These are phyloP conservation scores for Salix brachista DNA, from an alignment of 345 rosid genomes.

Conservation along the genomic window DNA sequence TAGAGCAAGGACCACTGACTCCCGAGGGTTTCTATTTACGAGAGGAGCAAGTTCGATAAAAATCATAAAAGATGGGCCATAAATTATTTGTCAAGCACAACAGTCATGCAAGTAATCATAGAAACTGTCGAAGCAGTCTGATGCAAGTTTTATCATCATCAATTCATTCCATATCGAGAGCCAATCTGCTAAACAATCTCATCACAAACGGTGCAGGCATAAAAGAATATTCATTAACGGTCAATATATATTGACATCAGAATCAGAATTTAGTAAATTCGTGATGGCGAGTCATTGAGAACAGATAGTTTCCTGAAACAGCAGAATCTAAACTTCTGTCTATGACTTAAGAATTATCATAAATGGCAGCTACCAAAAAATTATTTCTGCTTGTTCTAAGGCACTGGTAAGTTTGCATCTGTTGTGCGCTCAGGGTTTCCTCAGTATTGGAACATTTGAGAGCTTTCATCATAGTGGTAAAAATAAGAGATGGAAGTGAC, in stretches of 20 bases:
- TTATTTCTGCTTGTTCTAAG: background rate
- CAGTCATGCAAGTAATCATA: background rate
- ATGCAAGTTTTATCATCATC: background rate
- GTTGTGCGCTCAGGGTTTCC: background rate
- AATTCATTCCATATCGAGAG: background rate
- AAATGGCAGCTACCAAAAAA: background rate
- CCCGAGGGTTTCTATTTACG: background rate
- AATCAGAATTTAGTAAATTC: background rate
- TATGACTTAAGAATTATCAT: background rate
- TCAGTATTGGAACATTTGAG: background rate
- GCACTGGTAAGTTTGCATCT: background rate
- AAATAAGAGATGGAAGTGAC: conserved; percentile 8
- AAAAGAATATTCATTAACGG: background rate
- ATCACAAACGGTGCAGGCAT: background rate
- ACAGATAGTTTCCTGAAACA: background rate
- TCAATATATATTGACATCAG: background rate
- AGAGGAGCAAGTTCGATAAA: background rate
- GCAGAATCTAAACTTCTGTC: background rate
- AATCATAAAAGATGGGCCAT: background rate
- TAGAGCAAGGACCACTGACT: background rate
- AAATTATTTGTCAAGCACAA: background rate
- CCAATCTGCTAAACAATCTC: background rate
- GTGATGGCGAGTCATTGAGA: background rate
- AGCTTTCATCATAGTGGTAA: conserved; percentile 2
- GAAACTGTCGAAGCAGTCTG: background rate